Base-by-base conservation (phyloP, 805 yeast species). In the Gaillardinia entomophila region DNA sequence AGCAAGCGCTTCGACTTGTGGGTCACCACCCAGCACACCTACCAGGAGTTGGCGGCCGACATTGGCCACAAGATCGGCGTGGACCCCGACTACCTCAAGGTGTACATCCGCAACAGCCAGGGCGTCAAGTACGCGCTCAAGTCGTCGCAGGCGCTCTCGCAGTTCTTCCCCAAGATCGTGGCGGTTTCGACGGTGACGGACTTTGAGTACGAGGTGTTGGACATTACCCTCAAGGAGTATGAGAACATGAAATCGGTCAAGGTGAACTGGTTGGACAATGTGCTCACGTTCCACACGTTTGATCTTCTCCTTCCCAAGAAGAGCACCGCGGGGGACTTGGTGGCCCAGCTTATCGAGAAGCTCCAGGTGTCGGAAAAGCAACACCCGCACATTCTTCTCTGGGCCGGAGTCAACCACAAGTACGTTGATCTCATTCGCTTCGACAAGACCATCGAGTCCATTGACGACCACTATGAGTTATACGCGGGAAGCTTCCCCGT, bases 171-270 rank as follows among this genome's bases (percentile, higher is more conserved):
- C 4, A 65, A 62, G 42, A 51, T 53, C 17, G 64, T 66, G 24
- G 65, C 75, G 2, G 70, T 67, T 15, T 61, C 71, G 6, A 71
- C 68, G 27, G 51, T 62, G 3, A 55, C 60, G 12, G 47, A 50
- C 14, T 72, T 90, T 36, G 80, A 79, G 42, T 90, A 83, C 52
- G 96, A 90, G 49, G 58, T 82, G 1, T 67, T 92, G 48, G 82
- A 77, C 28, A 77, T 88, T 27, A 77, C 89, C 2, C 62, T 90
- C 33, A 70, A 65, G 23, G 94, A 87, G 40, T 73, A 82, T 46
- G 98, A 92, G 55, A 77, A 73, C 40, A 73, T 86, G 78, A 75
- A 75, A 37, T 57, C 76, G 4, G 58, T 89, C 26, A 75, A 69
- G 32, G 65, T 90, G 14, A 68, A 69, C 33, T 87, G 94, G 90